Conservation (phyloP, 139 green algal genomes). For the Chlamydomonas incerta region DNA sequence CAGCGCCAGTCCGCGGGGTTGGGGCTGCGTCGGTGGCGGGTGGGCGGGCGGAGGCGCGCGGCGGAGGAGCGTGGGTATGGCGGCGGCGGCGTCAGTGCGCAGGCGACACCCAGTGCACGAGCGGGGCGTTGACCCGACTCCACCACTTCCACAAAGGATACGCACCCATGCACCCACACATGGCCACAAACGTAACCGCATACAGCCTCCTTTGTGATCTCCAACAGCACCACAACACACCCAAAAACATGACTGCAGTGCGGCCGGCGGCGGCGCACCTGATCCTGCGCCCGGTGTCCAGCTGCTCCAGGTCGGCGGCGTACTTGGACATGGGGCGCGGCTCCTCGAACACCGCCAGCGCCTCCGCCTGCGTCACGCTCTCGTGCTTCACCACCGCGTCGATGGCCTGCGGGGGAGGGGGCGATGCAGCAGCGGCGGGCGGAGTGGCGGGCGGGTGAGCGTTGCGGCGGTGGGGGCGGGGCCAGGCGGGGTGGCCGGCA, state of each 20-base stretch:
- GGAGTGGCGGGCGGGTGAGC: not conserved
- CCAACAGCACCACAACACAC: not conserved
- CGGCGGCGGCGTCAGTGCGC: too few relatives aligned
- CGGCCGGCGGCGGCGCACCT: slow-evolving; percentile 13
- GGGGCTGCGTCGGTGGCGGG: slow-evolving; percentile 44
- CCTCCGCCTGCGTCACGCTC: slow-evolving; percentile 71
- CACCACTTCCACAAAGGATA: too few relatives aligned
- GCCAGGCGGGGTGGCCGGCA: too few relatives aligned
- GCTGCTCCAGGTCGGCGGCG: slow-evolving; percentile 84
- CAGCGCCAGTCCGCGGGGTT: slow-evolving; percentile 92
- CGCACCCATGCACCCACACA: too few relatives aligned
- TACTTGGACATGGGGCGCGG: slow-evolving; percentile 88
- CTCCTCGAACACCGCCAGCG: slow-evolving; percentile 84
- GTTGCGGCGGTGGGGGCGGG: not conserved
- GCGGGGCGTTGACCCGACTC: too few relatives aligned
- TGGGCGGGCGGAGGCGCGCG: not conserved
- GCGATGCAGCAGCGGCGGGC: too few relatives aligned
- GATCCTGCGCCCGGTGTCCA: slow-evolving; percentile 79
- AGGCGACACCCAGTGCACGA: too few relatives aligned
- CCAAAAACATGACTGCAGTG: too few relatives aligned
- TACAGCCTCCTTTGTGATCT: not conserved
- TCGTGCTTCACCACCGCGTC: slow-evolving; percentile 74
- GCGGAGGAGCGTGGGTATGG: too few relatives aligned
- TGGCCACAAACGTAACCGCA: too few relatives aligned
- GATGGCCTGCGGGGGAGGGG: not conserved